Evolutionary conservation across 208 protist species (phyloP).

Genomic region (Crithidia acanthocephali): DNA sequence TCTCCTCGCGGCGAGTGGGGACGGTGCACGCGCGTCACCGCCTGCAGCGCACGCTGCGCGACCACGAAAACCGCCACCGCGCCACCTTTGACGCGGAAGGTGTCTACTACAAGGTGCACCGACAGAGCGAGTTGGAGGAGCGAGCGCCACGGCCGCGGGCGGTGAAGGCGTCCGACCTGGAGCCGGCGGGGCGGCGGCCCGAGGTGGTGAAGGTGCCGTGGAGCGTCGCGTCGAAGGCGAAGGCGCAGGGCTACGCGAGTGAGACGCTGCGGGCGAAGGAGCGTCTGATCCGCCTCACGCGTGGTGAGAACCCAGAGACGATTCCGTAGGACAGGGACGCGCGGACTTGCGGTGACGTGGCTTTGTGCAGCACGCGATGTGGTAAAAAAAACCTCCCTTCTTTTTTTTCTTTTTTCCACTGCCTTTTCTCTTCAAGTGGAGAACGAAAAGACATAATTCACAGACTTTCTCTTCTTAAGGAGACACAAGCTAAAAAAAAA

Average conservation of each 20-base stretch:
- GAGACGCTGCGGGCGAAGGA: constrained; percentile 86
- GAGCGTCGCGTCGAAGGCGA: constrained; percentile 73
- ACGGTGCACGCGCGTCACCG: constrained; percentile 58
- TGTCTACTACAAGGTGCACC: constrained; percentile 81
- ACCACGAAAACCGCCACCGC: constrained; percentile 77
- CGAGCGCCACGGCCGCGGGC: constrained; percentile 60
- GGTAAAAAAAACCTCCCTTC: too few species aligned
- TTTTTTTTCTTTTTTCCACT: too few species aligned
- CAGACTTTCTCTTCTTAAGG: too few species aligned
- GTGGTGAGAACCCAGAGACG: constrained; percentile 84
- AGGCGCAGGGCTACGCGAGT: constrained; percentile 63
- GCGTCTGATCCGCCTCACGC: constrained; percentile 80
- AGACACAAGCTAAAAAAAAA: too few species aligned
- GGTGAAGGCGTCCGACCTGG: constrained; percentile 68
- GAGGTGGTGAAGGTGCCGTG: constrained; percentile 91
- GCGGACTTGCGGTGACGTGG: background rate
- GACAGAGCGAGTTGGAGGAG: constrained; percentile 56
- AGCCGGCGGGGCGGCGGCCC: constrained; percentile 11
- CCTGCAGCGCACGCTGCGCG: constrained; percentile 66
- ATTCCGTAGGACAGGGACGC: constrained; percentile 54
- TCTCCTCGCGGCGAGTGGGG: background rate
- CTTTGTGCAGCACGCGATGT: background rate
- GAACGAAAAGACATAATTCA: too few species aligned
- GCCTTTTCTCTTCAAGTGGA: too few species aligned
- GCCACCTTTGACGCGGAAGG: constrained; percentile 91